Evolutionary conservation across 306 rosid genomes (phyloP).

Genomic region (Prunus davidiana): DNA sequence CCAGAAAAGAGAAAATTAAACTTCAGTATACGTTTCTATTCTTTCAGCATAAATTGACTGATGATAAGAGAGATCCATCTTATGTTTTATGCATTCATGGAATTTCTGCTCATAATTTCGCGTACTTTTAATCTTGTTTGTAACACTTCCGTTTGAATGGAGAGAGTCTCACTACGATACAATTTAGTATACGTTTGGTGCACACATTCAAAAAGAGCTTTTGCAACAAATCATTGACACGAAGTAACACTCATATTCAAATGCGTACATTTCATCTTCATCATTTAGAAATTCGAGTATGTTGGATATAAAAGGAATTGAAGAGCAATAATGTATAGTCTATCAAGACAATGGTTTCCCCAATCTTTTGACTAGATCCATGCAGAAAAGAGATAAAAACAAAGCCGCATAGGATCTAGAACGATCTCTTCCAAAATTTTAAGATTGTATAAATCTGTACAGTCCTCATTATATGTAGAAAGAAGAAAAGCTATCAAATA

Average conservation of each 20-base stretch:
- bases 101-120: too few species aligned
- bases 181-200: too few species aligned
- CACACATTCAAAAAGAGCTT: not conserved
- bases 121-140: too few species aligned
- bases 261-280: not conserved
- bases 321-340: not conserved
- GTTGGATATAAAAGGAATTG: not conserved
- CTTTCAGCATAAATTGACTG: too few species aligned
- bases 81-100: too few species aligned
- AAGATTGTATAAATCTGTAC: constrained; percentile 48
- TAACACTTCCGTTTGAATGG: too few species aligned
- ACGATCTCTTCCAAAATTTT: constrained; percentile 26
- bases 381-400: not conserved
- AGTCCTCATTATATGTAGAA: constrained; percentile 33
- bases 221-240: not conserved
- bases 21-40: too few species aligned
- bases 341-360: not conserved
- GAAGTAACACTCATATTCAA: not conserved
- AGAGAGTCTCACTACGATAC: too few species aligned
- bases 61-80: too few species aligned
- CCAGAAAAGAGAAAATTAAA: too few species aligned
- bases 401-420: constrained; percentile 28
- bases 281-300: not conserved
- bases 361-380: constrained; percentile 13
- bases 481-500: constrained; percentile 18